Base-by-base conservation (phyloP, 1,139 yeast genomes). In the Yamadazyma triangularis region DNA sequence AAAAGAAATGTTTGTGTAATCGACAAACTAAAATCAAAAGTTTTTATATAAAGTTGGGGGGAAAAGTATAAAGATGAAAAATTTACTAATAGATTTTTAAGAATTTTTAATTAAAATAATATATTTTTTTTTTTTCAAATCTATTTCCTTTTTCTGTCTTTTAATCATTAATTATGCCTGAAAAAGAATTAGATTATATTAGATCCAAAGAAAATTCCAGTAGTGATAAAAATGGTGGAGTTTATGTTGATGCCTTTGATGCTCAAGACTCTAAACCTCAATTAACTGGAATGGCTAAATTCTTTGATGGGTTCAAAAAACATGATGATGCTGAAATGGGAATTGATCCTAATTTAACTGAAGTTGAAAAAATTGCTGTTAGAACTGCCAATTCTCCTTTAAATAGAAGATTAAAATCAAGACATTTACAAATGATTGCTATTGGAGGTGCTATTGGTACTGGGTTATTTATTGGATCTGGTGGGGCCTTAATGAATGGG, bases 381-480 rank as follows among this genome's bases (percentile, higher is more conserved):
- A 60, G 70, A 40, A 76, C 88, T 19, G 83, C 89, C 14, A 71
- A 73, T 48, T 68, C 89, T 15, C 94, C 94, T 2, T 70, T 85
- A 39, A 64, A 77, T 30, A 68, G 86, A 51, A 66, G 73, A 26
- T 67, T 84, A 35, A 78, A 79, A 43, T 65, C 60, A 27, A 68
- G 85, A 60, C 77, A 84, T 64, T 61, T 85, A 45, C 83, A 81
- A 50, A 82, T 85, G 86, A 79, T 86, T 53, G 93, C 94, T 29
- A 79, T 86, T 46, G 95, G 95, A 50, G 94, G 94, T 41, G 72
- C 87, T 32, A 83, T 86, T 41, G 95, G 95, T 58, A 83, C 93
- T 6, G 89, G 88, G 28, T 64, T 79, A 27, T 77, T 80, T 42
- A 76, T 82, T 37, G 87, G 88, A 35, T 64, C 79, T 25, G 88